A percentile compares a stretch with the other conserved stretches of the same genome.
These are phyloP conservation scores for Nicotiana noctiflora DNA, from an alignment of 257 asterid species.

Conservation along the genomic window DNA sequence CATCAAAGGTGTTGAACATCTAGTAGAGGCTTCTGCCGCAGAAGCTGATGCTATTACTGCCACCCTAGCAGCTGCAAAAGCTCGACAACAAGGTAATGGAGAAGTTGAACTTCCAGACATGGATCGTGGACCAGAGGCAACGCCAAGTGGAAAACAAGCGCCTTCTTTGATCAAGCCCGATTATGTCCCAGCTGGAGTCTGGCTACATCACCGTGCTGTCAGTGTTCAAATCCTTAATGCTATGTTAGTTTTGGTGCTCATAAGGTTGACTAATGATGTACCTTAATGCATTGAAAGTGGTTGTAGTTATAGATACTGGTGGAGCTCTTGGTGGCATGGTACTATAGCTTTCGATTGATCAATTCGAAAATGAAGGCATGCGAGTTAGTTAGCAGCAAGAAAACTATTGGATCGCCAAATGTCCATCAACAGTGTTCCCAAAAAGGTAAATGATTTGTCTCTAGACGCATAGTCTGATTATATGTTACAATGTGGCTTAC, in stretches of 20 bases:
- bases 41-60: constrained; percentile 99
- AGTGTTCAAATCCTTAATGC: constrained; percentile 36
- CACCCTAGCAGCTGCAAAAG: constrained; percentile 96
- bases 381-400: constrained; percentile 97
- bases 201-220: constrained; percentile 99
- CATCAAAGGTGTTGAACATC: constrained; percentile 88
- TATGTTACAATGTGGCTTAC: no score
- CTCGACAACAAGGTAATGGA: constrained; percentile 81
- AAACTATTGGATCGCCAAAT: constrained; percentile 93
- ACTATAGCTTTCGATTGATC: constrained; percentile 97
- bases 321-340: constrained; percentile 99
- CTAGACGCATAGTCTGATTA: no score
- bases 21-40: constrained; percentile 98
- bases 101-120: constrained; percentile 90
- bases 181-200: constrained; percentile 83
- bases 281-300: constrained; percentile 51
- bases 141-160: constrained; percentile 88
- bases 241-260: constrained; percentile 2
- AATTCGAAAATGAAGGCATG: constrained; percentile 96
- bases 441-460: no score
- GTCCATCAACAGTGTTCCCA: constrained; percentile 92
- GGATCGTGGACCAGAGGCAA: constrained; percentile 95
- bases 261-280: constrained; percentile 14
- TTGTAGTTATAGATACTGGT: constrained; percentile 95
- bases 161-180: constrained; percentile 78